These are phyloP conservation scores for Corymbia citriodora DNA, from an alignment of 441 rosid species.

Conservation along the genomic window DNA sequence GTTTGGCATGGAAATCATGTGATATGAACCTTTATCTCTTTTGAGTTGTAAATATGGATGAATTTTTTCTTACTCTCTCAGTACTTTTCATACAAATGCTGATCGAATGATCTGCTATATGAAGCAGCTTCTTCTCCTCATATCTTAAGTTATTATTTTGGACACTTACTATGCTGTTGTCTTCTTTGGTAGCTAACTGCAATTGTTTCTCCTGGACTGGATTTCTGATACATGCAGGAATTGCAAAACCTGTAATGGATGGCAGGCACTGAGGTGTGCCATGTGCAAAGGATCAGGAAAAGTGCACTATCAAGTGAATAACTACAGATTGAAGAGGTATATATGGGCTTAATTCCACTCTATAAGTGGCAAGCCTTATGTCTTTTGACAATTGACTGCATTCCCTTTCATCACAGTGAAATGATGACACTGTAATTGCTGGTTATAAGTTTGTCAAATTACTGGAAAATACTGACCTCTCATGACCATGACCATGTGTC, in stretches of 20 bases:
- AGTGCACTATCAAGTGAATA: constrained; percentile 81
- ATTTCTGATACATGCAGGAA: constrained; percentile 36
- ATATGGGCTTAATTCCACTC: background rate
- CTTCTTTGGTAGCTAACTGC: background rate
- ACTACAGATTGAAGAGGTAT: constrained; percentile 70
- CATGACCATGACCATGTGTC: background rate
- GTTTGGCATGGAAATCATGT: background rate
- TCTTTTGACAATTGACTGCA: background rate
- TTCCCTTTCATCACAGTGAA: background rate
- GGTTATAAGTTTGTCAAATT: background rate
- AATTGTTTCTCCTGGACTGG: background rate
- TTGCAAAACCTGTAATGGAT: constrained; percentile 77
- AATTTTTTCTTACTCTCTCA: background rate
- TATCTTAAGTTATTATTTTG: background rate
- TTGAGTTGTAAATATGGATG: background rate
- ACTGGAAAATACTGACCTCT: background rate
- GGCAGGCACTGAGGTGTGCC: constrained; percentile 83
- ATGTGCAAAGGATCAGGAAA: constrained; percentile 90
- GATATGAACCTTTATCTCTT: background rate
- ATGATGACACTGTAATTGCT: background rate
- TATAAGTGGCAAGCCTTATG: background rate
- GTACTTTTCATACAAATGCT: background rate
- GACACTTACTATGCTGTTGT: background rate
- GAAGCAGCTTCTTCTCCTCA: background rate
- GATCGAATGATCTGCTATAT: background rate